Conservation (phyloP, 768 basidiomycete genomes). For the Lentinula aciculospora region DNA sequence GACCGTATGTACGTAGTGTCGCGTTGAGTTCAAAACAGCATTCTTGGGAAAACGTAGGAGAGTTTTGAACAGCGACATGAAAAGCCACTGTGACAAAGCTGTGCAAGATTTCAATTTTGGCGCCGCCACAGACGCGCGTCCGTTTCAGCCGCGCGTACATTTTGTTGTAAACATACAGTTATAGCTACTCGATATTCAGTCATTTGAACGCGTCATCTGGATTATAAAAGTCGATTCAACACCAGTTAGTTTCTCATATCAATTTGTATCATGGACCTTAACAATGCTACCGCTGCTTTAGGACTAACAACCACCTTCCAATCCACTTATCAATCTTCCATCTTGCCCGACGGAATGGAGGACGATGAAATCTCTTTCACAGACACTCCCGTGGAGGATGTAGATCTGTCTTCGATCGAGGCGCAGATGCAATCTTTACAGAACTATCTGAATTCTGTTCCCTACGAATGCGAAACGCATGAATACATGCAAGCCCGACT, state of each 20-base stretch:
- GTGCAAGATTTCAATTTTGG: neutral
- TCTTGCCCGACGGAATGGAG: conserved; percentile 36
- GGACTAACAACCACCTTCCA: conserved; percentile 12
- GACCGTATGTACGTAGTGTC: neutral
- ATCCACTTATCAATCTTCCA: conserved; percentile 4
- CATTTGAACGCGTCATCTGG: conserved; percentile 10
- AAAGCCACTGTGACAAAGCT: neutral
- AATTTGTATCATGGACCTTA: neutral
- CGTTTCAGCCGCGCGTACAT: neutral
- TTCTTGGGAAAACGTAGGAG: neutral
- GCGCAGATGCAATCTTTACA: conserved; percentile 58
- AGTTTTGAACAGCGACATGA: neutral
- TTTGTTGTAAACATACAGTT: neutral
- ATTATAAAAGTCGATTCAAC: neutral
- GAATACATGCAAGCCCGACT: conserved; percentile 69
- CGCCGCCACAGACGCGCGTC: neutral
- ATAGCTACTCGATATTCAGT: neutral
- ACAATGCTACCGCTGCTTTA: conserved; percentile 11
- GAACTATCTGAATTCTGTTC: conserved; percentile 61
- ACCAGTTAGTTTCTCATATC: neutral
- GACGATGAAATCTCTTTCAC: conserved; percentile 50
- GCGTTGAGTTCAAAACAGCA: neutral
- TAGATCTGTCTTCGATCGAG: conserved; percentile 37
- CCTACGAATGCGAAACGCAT: conserved; percentile 67
- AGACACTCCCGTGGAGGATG: conserved; percentile 28